Conservation (phyloP, 2,329 filamentous ascomycete species). For the Fusarium sp. region DNA sequence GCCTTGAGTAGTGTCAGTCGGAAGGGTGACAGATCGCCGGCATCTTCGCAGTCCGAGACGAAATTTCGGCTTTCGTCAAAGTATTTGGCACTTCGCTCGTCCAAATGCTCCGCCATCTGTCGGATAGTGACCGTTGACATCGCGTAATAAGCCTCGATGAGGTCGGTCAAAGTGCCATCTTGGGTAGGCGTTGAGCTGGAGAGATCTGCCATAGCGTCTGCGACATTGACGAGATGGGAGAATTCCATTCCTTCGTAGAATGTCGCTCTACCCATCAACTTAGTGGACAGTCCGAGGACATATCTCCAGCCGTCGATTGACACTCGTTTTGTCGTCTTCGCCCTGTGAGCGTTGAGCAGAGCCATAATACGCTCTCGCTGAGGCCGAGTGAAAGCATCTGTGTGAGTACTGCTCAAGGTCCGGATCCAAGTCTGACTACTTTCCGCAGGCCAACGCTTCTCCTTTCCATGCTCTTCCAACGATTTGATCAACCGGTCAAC, state of each 20-base stretch:
- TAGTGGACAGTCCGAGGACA: constrained; percentile 61
- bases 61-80: constrained; percentile 52
- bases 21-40: constrained; percentile 48
- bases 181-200: constrained; percentile 43
- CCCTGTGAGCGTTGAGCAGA: constrained; percentile 49
- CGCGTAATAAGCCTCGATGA: constrained; percentile 52
- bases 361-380: constrained; percentile 61
- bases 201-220: constrained; percentile 51
- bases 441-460: constrained; percentile 52
- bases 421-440: constrained; percentile 50
- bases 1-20: constrained; percentile 55
- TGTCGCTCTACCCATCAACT: constrained; percentile 64
- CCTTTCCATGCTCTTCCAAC: constrained; percentile 49
- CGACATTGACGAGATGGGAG: constrained; percentile 52
- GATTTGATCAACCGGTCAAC: constrained; percentile 52
- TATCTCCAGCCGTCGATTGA: constrained; percentile 53
- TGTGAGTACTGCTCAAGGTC: constrained; percentile 53
- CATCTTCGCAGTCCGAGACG: constrained; percentile 43
- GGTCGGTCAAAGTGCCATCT: constrained; percentile 50
- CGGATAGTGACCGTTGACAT: constrained; percentile 54
- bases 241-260: constrained; percentile 64
- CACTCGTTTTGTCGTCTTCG: constrained; percentile 45
- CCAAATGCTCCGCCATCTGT: constrained; percentile 61
- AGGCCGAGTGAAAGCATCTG: constrained; percentile 57
- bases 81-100: constrained; percentile 59